phyloP scores from a whole-genome alignment of 164 flowering plant genomes.

The Chloranthus sessilifolius region DNA sequence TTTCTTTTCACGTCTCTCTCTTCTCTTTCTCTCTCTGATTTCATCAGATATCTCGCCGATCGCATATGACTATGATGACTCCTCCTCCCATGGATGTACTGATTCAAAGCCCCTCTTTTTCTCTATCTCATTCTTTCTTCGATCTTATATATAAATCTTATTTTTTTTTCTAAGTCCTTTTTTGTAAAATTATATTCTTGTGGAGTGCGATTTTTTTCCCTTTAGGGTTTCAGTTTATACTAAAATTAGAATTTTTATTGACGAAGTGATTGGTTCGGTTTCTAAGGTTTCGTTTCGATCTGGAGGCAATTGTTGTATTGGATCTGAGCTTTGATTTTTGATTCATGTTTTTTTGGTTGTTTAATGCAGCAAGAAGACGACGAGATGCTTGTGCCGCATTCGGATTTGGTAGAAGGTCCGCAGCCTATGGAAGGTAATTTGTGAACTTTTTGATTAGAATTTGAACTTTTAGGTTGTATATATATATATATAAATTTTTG shows the following conservation, averaged over 20 bases:
- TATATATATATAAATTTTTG: too few relatives aligned
- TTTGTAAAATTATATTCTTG: neutral
- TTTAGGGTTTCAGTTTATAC: slow-evolving; percentile 1
- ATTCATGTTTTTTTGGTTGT: slow-evolving; percentile 9
- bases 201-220: slow-evolving; percentile 5
- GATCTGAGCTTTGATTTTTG: slow-evolving; percentile 20
- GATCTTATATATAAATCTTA: neutral
- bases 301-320: slow-evolving; percentile 17
- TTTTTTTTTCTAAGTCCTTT: neutral
- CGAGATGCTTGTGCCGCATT: slow-evolving; percentile 47
- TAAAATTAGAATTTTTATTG: neutral
- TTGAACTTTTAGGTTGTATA: too few relatives aligned
- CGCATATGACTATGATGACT: slow-evolving; percentile 46
- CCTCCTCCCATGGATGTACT: slow-evolving; percentile 48
- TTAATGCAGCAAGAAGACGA: slow-evolving; percentile 40
- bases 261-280: too few relatives aligned
- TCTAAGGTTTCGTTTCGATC: slow-evolving; percentile 12
- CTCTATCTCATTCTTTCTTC: neutral
- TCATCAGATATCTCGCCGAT: too few relatives aligned
- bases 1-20: too few relatives aligned
- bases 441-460: too few relatives aligned
- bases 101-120: neutral
- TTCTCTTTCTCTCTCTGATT: too few relatives aligned
- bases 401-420: slow-evolving; percentile 33
- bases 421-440: slow-evolving; percentile 53